phyloP scores from a whole-genome alignment of 2,329 filamentous ascomycete species.

The Colletotrichum eleusines region DNA sequence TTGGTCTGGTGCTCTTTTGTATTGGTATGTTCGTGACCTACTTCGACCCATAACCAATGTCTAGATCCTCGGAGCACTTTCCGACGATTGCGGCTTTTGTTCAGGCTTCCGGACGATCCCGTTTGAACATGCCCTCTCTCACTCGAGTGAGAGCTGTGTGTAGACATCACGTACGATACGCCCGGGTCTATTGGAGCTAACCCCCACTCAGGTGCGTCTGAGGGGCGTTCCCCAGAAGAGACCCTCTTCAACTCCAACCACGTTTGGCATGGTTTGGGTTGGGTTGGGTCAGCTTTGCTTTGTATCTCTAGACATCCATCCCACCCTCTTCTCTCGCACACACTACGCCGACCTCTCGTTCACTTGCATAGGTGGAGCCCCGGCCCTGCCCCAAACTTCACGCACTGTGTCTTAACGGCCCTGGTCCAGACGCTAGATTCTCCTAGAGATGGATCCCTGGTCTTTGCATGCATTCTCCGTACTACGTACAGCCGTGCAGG shows the following conservation, averaged over 20 bases:
- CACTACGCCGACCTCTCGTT: slow-evolving; percentile 1
- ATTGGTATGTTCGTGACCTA: neutral
- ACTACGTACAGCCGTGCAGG: slow-evolving; percentile 17
- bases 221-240: slow-evolving; percentile 22
- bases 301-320: slow-evolving; percentile 20
- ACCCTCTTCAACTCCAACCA: slow-evolving; percentile 13
- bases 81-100: neutral
- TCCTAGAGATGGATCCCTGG: slow-evolving; percentile 22
- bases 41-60: neutral
- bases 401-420: slow-evolving; percentile 38
- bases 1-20: neutral
- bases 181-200: slow-evolving; percentile 21
- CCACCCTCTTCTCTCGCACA: slow-evolving; percentile 12
- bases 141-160: neutral
- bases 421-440: slow-evolving; percentile 22
- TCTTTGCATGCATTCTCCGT: slow-evolving; percentile 22
- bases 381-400: neutral
- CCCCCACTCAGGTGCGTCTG: slow-evolving; percentile 23
- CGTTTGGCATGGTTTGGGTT: slow-evolving; percentile 9
- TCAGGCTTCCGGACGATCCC: neutral
- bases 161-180: neutral
- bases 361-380: slow-evolving; percentile 15
- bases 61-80: neutral
- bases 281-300: slow-evolving; percentile 8
- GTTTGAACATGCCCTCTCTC: neutral